Evolutionary conservation across 2,329 filamentous ascomycete genomes (phyloP).

Genomic region (Ustulina deusta): DNA sequence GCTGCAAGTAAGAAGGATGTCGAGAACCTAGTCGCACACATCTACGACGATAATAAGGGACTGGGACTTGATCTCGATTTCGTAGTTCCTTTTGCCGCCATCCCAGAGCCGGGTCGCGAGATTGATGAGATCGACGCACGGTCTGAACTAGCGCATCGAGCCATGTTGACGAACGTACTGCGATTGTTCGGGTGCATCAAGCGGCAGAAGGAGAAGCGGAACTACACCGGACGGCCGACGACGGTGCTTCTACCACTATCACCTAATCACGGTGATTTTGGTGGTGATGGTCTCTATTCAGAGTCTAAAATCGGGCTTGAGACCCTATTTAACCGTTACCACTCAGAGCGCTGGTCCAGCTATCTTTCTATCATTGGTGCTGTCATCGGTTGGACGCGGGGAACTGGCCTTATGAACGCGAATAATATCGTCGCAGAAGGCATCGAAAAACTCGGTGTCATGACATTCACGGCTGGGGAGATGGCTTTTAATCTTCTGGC

Average conservation of each 20-base stretch:
- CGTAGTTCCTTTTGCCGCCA: constrained; percentile 95
- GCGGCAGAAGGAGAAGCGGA: constrained; percentile 85
- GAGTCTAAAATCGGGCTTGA: constrained; percentile 98
- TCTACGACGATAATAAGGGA: constrained; percentile 94
- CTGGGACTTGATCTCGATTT: constrained; percentile 98
- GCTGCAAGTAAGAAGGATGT: constrained; percentile 98
- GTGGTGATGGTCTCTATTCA: constrained; percentile 96
- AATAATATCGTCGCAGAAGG: constrained; percentile 98
- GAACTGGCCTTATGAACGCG: constrained; percentile 95
- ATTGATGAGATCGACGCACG: constrained; percentile 97
- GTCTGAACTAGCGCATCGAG: constrained; percentile 96
- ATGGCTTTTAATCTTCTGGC: constrained; percentile 99
- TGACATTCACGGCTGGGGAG: constrained; percentile 98
- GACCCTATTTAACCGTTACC: constrained; percentile 98
- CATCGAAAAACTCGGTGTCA: constrained; percentile 94
- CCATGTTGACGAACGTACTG: constrained; percentile 97
- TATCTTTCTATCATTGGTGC: constrained; percentile 98
- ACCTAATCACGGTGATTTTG: constrained; percentile 98
- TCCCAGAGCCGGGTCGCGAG: constrained; percentile 96
- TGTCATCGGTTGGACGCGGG: constrained; percentile 98
- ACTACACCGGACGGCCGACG: constrained; percentile 93
- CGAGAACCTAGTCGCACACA: constrained; percentile 91
- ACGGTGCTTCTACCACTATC: constrained; percentile 96
- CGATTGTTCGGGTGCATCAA: constrained; percentile 93
- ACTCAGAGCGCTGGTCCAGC: constrained; percentile 95